Evolutionary conservation across 305 asterid species (phyloP).

Genomic region (Fraxinus dipetala): DNA sequence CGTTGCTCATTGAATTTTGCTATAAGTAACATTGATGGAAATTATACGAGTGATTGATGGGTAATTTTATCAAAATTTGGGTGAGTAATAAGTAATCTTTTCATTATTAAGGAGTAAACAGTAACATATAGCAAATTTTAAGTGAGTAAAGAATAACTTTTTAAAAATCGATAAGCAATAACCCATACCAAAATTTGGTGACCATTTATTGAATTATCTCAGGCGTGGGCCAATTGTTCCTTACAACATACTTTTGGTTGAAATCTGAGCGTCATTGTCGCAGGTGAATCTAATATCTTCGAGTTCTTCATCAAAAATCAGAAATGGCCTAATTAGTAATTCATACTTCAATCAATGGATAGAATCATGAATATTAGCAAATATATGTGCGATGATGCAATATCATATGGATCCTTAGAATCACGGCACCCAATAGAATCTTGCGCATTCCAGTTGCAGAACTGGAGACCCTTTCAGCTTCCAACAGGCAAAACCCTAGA

Average conservation of each 20-base stretch:
- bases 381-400: conserved; percentile 22
- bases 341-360: not conserved
- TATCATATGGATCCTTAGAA: conserved; percentile 57
- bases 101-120: not conserved
- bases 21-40: too few relatives aligned
- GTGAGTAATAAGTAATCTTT: not conserved
- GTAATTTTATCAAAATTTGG: too few relatives aligned
- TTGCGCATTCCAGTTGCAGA: conserved; percentile 61
- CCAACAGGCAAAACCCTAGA: conserved; percentile 38
- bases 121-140: not conserved
- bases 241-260: not conserved
- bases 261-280: not conserved
- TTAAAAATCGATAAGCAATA: too few relatives aligned
- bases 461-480: conserved; percentile 62
- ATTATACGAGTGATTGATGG: too few relatives aligned
- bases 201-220: not conserved
- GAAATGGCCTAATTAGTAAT: not conserved
- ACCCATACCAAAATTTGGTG: not conserved
- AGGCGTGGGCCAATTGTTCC: not conserved
- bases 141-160: not conserved
- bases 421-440: conserved; percentile 62
- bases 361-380: not conserved
- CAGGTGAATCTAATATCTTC: not conserved
- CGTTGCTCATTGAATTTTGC: not conserved
- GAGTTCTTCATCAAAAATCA: not conserved